Evolutionary conservation across 2,329 filamentous ascomycete species (phyloP).

Genomic region (Remersonia thermophila): DNA sequence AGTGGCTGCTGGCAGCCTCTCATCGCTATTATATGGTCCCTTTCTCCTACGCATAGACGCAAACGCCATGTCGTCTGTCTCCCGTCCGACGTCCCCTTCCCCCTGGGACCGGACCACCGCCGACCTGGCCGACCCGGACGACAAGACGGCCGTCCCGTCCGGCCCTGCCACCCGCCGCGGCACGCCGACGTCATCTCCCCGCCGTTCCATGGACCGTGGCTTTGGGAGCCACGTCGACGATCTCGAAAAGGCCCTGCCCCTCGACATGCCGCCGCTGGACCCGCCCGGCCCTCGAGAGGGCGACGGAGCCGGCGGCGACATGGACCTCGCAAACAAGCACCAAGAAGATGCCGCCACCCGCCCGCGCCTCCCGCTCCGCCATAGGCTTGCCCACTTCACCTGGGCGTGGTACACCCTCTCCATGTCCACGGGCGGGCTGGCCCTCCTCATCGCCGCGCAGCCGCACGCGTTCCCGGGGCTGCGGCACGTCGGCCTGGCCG

Average conservation of each 20-base stretch:
- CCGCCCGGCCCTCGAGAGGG: too few species aligned
- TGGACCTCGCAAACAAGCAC: neutral
- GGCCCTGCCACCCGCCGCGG: neutral
- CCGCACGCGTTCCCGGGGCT: slow-evolving; percentile 55
- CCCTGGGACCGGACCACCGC: too few species aligned
- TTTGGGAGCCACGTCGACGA: slow-evolving; percentile 4
- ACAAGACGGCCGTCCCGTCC: neutral
- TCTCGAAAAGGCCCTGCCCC: slow-evolving; percentile 8
- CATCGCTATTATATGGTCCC: too few species aligned
- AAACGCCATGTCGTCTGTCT: too few species aligned
- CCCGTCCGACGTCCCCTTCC: too few species aligned
- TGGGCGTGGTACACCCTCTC: slow-evolving; percentile 65
- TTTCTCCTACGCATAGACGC: too few species aligned
- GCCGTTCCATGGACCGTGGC: slow-evolving; percentile 1
- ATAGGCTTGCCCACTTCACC: slow-evolving; percentile 46
- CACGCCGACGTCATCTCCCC: neutral
- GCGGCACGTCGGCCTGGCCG: slow-evolving; percentile 47
- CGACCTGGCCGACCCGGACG: neutral
- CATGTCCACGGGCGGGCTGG: slow-evolving; percentile 63
- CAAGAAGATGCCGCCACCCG: slow-evolving; percentile 19
- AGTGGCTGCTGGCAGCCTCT: too few species aligned
- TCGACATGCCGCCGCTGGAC: slow-evolving; percentile 5
- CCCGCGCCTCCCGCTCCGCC: slow-evolving; percentile 28
- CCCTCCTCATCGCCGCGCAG: slow-evolving; percentile 48
- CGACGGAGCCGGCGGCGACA: neutral